A percentile compares a stretch with the other conserved stretches of the same genome.
Conservation (phyloP, 306 rosid species). For the Crotalaria pallida region DNA sequence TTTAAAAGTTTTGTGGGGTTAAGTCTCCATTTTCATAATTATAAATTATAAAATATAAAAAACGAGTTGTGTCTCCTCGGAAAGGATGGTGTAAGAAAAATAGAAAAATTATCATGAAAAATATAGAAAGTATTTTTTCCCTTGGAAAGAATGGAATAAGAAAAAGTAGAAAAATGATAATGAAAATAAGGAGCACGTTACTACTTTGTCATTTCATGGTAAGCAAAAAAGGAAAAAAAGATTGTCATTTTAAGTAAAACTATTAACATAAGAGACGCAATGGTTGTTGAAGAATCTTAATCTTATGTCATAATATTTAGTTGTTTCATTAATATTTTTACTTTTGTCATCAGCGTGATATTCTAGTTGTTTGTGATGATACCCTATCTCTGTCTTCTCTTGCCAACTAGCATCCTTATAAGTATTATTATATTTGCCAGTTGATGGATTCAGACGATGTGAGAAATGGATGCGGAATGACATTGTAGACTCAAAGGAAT, state of each 20-base stretch:
- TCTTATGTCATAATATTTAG: not conserved
- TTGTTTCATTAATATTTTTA: not conserved
- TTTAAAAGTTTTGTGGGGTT: not conserved
- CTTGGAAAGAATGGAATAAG: not conserved
- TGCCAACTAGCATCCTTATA: not conserved
- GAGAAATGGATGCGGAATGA: slow-evolving; percentile 86
- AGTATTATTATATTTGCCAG: slow-evolving; percentile 41
- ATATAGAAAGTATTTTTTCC: no score
- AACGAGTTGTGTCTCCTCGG: not conserved
- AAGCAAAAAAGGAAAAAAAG: not conserved
- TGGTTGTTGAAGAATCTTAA: not conserved
- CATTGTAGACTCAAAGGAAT: slow-evolving; percentile 55
- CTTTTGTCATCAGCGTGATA: not conserved
- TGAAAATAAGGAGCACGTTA: not conserved
- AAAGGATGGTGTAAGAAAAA: not conserved
- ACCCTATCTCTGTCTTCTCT: not conserved
- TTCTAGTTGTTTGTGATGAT: slow-evolving; percentile 9
- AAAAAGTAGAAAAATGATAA: not conserved
- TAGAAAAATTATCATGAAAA: not conserved
- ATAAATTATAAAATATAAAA: not conserved
- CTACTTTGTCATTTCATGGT: not conserved
- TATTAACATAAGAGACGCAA: not conserved
- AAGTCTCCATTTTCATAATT: not conserved
- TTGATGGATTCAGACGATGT: slow-evolving; percentile 76
- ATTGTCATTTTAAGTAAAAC: not conserved